phyloP scores from a whole-genome alignment of 768 basidiomycete species.

The Floccularia luteovirens region DNA sequence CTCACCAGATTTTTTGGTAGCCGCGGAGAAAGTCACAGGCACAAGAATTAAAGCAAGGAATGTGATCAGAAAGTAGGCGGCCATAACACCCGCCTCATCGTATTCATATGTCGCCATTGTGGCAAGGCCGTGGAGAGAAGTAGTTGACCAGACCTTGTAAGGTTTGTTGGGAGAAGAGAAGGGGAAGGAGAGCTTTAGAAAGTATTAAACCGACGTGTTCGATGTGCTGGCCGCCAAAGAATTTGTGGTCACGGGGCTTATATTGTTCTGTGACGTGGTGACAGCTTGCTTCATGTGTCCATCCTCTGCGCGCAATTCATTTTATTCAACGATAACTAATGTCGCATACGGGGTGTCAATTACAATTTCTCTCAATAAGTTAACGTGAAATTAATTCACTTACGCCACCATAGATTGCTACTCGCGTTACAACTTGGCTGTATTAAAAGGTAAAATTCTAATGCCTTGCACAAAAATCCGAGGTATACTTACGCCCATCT shows the following conservation, averaged over 20 bases:
- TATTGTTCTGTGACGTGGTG: too few species aligned
- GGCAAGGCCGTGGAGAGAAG: conserved; percentile 5
- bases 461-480: too few species aligned
- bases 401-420: too few species aligned
- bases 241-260: not conserved
- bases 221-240: conserved; percentile 1
- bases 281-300: too few species aligned
- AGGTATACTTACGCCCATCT: too few species aligned
- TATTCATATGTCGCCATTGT: conserved; percentile 78
- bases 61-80: conserved; percentile 86
- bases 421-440: too few species aligned
- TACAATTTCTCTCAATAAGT: too few species aligned
- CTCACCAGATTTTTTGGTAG: conserved; percentile 39
- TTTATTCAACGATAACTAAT: too few species aligned
- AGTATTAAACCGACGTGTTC: conserved; percentile 37
- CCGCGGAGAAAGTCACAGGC: conserved; percentile 59
- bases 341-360: too few species aligned
- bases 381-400: too few species aligned
- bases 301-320: too few species aligned
- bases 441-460: too few species aligned
- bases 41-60: conserved; percentile 80
- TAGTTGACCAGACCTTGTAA: not conserved
- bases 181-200: not conserved
- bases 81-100: conserved; percentile 82
- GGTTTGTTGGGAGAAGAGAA: not conserved